These are phyloP conservation scores for Hanseniaspora vineae DNA, from an alignment of 805 yeast species.

Conservation along the genomic window DNA sequence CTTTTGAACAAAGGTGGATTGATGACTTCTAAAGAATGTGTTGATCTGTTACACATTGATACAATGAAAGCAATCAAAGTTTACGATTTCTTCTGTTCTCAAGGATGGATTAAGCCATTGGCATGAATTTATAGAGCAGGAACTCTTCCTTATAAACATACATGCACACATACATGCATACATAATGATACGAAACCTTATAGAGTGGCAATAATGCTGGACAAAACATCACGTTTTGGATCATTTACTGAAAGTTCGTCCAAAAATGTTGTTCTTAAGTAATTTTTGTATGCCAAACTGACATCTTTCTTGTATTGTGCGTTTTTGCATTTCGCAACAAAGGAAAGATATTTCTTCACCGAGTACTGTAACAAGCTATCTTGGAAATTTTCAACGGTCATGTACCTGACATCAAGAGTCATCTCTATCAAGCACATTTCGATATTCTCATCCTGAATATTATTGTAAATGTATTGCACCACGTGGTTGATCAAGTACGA, in stretches of 20 bases:
- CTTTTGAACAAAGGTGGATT: constrained; percentile 74
- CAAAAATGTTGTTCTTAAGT: constrained; percentile 24
- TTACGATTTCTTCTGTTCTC: constrained; percentile 84
- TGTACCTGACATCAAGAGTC: constrained; percentile 52
- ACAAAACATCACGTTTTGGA: constrained; percentile 19
- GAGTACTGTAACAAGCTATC: constrained; percentile 53
- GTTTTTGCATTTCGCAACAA: constrained; percentile 30
- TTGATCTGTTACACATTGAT: constrained; percentile 74
- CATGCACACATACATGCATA: background rate
- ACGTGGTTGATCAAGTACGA: constrained; percentile 54
- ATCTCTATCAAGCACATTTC: constrained; percentile 38
- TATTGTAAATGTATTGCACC: constrained; percentile 32
- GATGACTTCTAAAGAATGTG: constrained; percentile 72
- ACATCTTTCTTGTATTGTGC: constrained; percentile 24
- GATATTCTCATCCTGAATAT: constrained; percentile 13
- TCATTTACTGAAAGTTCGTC: constrained; percentile 16
- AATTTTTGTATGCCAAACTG: constrained; percentile 22
- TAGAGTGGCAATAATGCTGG: constrained; percentile 16
- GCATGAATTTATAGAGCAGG: background rate
- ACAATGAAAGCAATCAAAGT: constrained; percentile 75
- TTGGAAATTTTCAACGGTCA: constrained; percentile 24
- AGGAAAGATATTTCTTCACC: constrained; percentile 58
- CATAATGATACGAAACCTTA: background rate
- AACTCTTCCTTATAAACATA: no score
- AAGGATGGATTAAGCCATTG: constrained; percentile 56